Evolutionary conservation across 768 basidiomycete genomes (phyloP).

Genomic region (Collybia nuda): DNA sequence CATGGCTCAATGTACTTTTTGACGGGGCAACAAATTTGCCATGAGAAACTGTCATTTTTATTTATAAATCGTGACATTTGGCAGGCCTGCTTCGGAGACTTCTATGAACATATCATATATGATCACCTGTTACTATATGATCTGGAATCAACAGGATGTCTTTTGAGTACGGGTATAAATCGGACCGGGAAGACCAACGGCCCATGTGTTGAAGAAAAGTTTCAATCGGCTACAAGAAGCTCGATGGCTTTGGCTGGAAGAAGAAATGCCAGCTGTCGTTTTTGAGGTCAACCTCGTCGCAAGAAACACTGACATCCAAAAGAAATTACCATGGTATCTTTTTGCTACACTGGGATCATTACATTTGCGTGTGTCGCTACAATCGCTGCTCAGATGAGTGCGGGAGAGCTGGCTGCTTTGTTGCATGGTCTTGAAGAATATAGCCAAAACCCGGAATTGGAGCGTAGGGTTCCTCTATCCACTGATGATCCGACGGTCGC

Average conservation of each 20-base stretch:
- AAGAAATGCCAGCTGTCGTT: neutral
- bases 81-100: no score
- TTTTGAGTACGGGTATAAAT: neutral
- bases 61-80: no score
- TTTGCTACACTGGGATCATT: no score
- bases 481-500: conserved; percentile 25
- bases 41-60: conserved; percentile 15
- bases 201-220: neutral
- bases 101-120: no score
- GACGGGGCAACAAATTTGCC: conserved; percentile 36
- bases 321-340: no score
- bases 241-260: neutral
- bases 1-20: conserved; percentile 51
- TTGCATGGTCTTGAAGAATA: conserved; percentile 14
- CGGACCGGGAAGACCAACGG: neutral
- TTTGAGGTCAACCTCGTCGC: no score
- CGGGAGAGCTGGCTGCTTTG: conserved; percentile 20
- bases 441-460: conserved; percentile 5
- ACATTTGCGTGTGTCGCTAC: no score
- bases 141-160: neutral
- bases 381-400: conserved; percentile 12
- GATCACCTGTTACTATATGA: no score
- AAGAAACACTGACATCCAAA: no score
- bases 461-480: conserved; percentile 24
- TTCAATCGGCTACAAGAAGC: no score